These are phyloP conservation scores for Hygrophorus russula DNA, from an alignment of 768 basidiomycete genomes.

Conservation along the genomic window DNA sequence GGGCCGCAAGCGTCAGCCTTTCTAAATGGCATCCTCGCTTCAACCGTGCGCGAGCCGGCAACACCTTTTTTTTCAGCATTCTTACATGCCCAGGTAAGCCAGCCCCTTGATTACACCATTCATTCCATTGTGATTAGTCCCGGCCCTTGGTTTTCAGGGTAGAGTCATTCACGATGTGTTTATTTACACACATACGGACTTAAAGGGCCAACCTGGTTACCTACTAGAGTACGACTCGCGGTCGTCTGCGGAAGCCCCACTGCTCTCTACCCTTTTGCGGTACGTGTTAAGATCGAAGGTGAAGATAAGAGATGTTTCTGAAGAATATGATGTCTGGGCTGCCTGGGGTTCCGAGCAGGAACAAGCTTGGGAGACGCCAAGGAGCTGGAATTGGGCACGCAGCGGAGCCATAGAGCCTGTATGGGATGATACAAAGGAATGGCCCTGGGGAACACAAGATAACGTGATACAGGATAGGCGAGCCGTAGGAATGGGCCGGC, in stretches of 20 bases:
- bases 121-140: conserved; percentile 6
- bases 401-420: conserved; percentile 73
- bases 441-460: conserved; percentile 54
- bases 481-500: conserved; percentile 68
- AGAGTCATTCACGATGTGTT: conserved; percentile 85
- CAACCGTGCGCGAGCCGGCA: conserved; percentile 30
- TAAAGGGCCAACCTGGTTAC: conserved; percentile 38
- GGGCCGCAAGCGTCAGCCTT: conserved; percentile 77
- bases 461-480: conserved; percentile 48
- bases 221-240: conserved; percentile 64
- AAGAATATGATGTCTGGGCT: conserved; percentile 73
- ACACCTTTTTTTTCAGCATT: conserved; percentile 60
- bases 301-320: conserved; percentile 65
- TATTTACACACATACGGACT: conserved; percentile 50
- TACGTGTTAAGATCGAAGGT: conserved; percentile 87
- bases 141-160: conserved; percentile 40
- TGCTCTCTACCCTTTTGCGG: conserved; percentile 67
- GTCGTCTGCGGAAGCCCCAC: conserved; percentile 43
- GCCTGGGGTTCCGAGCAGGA: conserved; percentile 53
- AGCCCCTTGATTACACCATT: conserved; percentile 7
- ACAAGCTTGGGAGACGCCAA: conserved; percentile 17
- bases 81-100: conserved; percentile 65
- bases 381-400: conserved; percentile 40
- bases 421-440: conserved; percentile 40
- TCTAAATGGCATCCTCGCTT: conserved; percentile 66